A percentile compares a stretch with the other conserved stretches of the same genome.
phyloP scores from a whole-genome alignment of 768 basidiomycete genomes.

The Pholiota microspora region DNA sequence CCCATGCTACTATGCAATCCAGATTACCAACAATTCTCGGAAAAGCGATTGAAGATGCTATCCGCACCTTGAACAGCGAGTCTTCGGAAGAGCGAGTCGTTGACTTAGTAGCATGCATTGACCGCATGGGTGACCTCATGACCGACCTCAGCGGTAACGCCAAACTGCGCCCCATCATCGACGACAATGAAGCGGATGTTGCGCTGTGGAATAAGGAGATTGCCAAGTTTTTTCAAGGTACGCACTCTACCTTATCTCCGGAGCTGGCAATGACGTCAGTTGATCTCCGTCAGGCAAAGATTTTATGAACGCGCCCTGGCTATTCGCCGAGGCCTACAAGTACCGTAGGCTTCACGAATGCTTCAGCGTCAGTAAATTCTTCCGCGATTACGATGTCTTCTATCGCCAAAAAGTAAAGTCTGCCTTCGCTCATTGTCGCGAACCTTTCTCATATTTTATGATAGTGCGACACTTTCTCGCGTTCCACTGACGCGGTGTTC shows the following conservation, averaged over 20 bases:
- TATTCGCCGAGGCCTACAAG: slow-evolving; percentile 95
- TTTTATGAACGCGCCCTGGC: slow-evolving; percentile 96
- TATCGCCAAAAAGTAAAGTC: slow-evolving; percentile 81
- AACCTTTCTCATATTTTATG: background rate
- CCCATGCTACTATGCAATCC: slow-evolving; percentile 94
- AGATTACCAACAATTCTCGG: slow-evolving; percentile 93
- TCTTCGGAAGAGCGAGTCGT: slow-evolving; percentile 79
- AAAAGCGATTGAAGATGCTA: slow-evolving; percentile 92
- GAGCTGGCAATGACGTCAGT: background rate
- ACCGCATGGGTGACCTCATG: slow-evolving; percentile 90
- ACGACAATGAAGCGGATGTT: slow-evolving; percentile 90
- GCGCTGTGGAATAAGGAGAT: slow-evolving; percentile 98
- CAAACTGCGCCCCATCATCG: slow-evolving; percentile 83
- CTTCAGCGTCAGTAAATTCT: slow-evolving; percentile 89
- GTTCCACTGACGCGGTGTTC: slow-evolving; percentile 89
- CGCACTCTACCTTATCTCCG: slow-evolving; percentile 16
- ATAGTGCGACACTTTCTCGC: slow-evolving; percentile 93
- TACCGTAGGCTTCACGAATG: slow-evolving; percentile 90
- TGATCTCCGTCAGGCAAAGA: slow-evolving; percentile 34
- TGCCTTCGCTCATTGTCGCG: background rate
- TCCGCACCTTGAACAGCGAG: slow-evolving; percentile 84
- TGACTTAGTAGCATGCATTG: slow-evolving; percentile 83
- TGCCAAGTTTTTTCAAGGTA: slow-evolving; percentile 89
- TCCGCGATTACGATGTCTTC: slow-evolving; percentile 92
- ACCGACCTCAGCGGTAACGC: slow-evolving; percentile 79